phyloP scores from a whole-genome alignment of 805 yeast genomes.

The Candida sonorensis region DNA sequence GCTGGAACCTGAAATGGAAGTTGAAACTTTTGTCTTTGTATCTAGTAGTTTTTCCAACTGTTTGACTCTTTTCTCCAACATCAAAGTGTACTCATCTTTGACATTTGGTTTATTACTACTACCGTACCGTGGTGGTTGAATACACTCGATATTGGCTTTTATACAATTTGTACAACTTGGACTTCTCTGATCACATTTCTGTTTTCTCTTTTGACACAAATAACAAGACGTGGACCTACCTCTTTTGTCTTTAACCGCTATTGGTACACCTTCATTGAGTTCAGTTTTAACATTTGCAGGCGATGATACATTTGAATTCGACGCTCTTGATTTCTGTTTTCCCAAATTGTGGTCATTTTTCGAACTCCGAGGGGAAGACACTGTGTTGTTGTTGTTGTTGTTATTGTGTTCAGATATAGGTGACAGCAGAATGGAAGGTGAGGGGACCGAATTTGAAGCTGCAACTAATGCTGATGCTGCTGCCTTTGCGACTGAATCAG shows the following conservation, averaged over 20 bases:
- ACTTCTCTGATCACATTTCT: constrained; percentile 57
- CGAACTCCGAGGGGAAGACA: no score
- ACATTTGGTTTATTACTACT: constrained; percentile 29
- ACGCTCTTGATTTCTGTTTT: neutral
- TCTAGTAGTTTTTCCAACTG: constrained; percentile 44
- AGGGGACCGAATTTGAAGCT: neutral
- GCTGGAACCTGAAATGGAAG: constrained; percentile 1
- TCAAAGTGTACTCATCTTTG: constrained; percentile 51
- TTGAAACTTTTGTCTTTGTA: constrained; percentile 6
- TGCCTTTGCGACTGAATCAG: neutral
- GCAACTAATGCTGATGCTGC: neutral
- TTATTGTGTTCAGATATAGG: constrained; percentile 1
- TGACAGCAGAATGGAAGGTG: neutral
- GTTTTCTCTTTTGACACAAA: constrained; percentile 51
- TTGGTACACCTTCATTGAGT: neutral
- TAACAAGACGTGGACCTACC: constrained; percentile 53
- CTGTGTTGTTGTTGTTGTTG: no score
- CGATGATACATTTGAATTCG: neutral
- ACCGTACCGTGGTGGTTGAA: constrained; percentile 57
- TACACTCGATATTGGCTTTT: constrained; percentile 54
- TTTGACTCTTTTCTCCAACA: constrained; percentile 49
- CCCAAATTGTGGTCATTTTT: no score
- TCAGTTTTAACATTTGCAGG: neutral
- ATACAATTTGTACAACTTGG: constrained; percentile 64
- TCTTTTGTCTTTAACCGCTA: constrained; percentile 33